Conservation (phyloP, 2,329 filamentous ascomycete genomes). For the Harringtonia lauricola region DNA sequence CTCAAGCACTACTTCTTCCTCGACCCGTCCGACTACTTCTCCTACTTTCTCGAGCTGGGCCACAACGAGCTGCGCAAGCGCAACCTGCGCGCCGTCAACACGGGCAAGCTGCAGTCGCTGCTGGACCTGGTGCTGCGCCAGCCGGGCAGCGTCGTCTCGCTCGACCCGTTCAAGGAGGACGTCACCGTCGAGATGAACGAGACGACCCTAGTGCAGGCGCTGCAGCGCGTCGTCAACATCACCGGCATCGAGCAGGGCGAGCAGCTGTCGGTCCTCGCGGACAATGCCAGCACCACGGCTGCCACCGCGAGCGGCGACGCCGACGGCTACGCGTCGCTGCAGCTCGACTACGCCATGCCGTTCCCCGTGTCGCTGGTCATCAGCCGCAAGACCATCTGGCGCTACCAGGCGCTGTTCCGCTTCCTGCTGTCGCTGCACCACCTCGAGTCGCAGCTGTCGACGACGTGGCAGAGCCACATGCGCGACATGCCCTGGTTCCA, state of each 20-base stretch:
- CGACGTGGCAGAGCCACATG: conserved; percentile 83
- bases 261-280: conserved; percentile 55
- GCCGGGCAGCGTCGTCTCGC: conserved; percentile 82
- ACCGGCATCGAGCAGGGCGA: conserved; percentile 90
- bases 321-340: conserved; percentile 80
- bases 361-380: conserved; percentile 95
- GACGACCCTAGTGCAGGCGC: conserved; percentile 79
- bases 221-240: conserved; percentile 94
- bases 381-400: conserved; percentile 89
- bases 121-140: conserved; percentile 96
- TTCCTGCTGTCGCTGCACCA: conserved; percentile 85
- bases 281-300: conserved; percentile 48
- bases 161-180: conserved; percentile 97
- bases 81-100: conserved; percentile 78
- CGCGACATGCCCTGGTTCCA: conserved; percentile 75
- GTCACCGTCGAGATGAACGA: conserved; percentile 98
- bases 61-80: conserved; percentile 89
- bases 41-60: conserved; percentile 90
- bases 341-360: conserved; percentile 87
- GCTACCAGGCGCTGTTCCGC: conserved; percentile 92
- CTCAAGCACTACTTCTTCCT: conserved; percentile 99
- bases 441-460: conserved; percentile 75
- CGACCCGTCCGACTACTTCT: conserved; percentile 95
- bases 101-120: conserved; percentile 84
- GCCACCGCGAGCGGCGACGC: conserved; percentile 83